phyloP scores from a whole-genome alignment of 2,329 filamentous ascomycete genomes.

The Ophiocordyceps australis region DNA sequence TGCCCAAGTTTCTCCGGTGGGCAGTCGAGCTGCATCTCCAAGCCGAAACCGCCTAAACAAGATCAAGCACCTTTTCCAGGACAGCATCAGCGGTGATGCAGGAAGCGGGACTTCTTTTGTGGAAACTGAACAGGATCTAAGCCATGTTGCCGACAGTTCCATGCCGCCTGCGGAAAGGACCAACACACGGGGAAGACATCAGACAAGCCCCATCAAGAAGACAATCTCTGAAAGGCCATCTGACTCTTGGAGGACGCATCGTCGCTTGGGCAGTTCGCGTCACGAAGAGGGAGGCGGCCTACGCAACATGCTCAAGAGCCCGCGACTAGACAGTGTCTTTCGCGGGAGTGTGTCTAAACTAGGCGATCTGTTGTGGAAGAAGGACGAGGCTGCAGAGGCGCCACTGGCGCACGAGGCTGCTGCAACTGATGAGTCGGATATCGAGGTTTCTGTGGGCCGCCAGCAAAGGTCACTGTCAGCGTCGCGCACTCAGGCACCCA shows the following conservation, averaged over 20 bases:
- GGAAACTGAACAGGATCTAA: conserved; percentile 13
- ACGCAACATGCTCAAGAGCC: conserved; percentile 61
- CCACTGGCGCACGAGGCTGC: conserved; percentile 17
- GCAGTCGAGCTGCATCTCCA: conserved; percentile 46
- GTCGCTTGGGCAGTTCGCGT: conserved; percentile 29
- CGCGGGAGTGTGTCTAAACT: conserved; percentile 37
- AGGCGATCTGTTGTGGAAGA: conserved; percentile 38
- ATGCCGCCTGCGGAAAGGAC: conserved; percentile 7
- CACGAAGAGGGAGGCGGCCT: conserved; percentile 14
- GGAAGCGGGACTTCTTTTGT: conserved; percentile 12
- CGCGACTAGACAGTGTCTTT: conserved; percentile 56
- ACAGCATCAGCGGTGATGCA: conserved; percentile 28
- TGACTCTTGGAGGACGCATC: conserved; percentile 15
- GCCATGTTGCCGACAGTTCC: conserved; percentile 10
- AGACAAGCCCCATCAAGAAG: conserved; percentile 11
- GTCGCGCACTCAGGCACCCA: conserved; percentile 11
- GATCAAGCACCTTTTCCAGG: conserved; percentile 36
- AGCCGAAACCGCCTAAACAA: conserved; percentile 37
- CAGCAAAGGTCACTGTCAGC: conserved; percentile 17
- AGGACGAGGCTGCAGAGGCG: conserved; percentile 18
- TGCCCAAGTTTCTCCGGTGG: conserved; percentile 42
- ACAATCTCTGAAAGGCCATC: conserved; percentile 10
- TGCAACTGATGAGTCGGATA: conserved; percentile 30
- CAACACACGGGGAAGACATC: conserved; percentile 3
- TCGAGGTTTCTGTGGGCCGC: conserved; percentile 20